Conservation (phyloP, 176 grass and related monocot species). For the Saccharum officinarum region DNA sequence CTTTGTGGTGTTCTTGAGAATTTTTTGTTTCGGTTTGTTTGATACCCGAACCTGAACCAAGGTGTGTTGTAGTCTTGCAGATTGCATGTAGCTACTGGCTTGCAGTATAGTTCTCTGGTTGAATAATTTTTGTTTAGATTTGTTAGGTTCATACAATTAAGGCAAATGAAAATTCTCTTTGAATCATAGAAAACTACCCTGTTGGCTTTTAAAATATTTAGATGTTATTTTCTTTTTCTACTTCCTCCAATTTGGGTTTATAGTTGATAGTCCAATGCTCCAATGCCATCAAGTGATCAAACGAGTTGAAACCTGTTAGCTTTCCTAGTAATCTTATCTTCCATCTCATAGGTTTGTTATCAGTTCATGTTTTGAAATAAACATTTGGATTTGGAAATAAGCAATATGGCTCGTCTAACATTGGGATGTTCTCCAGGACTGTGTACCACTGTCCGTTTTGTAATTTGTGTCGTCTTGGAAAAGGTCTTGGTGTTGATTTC, state of each 20-base stretch:
- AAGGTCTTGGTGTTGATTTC: constrained; percentile 95
- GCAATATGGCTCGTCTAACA: constrained; percentile 37
- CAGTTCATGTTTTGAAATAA: constrained; percentile 18
- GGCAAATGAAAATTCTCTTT: neutral
- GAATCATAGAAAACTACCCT: neutral
- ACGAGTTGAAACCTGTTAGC: neutral
- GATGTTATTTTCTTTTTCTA: neutral
- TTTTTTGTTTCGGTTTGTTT: neutral
- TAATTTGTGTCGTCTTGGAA: constrained; percentile 96
- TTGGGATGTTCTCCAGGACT: constrained; percentile 53
- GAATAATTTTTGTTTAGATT: constrained; percentile 2
- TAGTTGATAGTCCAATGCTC: too few relatives aligned
- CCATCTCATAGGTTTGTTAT: neutral
- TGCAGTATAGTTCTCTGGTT: constrained; percentile 3
- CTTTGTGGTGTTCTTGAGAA: neutral
- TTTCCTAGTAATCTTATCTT: neutral
- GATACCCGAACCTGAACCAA: neutral
- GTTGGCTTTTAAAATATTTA: constrained; percentile 17
- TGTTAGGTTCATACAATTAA: neutral
- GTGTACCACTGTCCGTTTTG: constrained; percentile 98
- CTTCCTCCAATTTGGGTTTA: constrained; percentile 13
- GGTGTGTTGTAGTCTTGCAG: neutral
- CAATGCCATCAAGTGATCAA: neutral
- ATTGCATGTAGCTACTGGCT: neutral
- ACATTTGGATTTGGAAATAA: constrained; percentile 27